These are phyloP conservation scores for Tuber umbilicatum DNA, from an alignment of 495 filamentous ascomycete species.

Conservation along the genomic window DNA sequence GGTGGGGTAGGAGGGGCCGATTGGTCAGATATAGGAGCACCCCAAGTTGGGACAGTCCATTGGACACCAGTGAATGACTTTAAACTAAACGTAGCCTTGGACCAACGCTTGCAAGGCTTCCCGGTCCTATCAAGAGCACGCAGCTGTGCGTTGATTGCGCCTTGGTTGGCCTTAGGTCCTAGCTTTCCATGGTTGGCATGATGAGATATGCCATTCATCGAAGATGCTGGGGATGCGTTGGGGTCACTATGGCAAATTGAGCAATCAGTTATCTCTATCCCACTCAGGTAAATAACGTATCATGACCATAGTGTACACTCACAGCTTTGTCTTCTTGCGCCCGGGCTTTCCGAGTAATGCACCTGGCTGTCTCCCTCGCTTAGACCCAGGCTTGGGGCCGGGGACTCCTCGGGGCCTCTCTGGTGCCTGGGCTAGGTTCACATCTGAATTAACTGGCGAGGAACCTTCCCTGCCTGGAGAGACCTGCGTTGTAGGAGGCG, in stretches of 20 bases:
- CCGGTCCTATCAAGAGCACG: slow-evolving; percentile 86
- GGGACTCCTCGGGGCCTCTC: slow-evolving; percentile 51
- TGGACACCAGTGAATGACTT: slow-evolving; percentile 88
- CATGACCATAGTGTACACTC: slow-evolving; percentile 47
- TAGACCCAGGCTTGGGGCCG: slow-evolving; percentile 57
- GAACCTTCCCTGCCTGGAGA: slow-evolving; percentile 49
- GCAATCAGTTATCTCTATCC: slow-evolving; percentile 33
- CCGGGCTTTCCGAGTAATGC: slow-evolving; percentile 67
- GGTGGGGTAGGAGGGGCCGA: slow-evolving; percentile 30
- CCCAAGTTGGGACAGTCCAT: slow-evolving; percentile 83
- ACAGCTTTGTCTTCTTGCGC: slow-evolving; percentile 90
- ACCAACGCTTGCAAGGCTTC: slow-evolving; percentile 86
- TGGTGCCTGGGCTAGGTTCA: slow-evolving; percentile 44
- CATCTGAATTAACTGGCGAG: slow-evolving; percentile 43
- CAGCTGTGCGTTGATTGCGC: slow-evolving; percentile 93
- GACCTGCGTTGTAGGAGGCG: slow-evolving; percentile 46
- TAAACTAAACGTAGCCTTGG: slow-evolving; percentile 68
- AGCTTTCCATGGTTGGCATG: slow-evolving; percentile 59
- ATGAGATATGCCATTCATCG: slow-evolving; percentile 16
- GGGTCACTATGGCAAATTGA: slow-evolving; percentile 25
- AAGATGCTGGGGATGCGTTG: slow-evolving; percentile 30
- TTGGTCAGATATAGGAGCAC: slow-evolving; percentile 50
- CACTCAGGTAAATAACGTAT: slow-evolving; percentile 37
- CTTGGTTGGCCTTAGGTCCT: slow-evolving; percentile 94
- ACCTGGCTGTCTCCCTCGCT: slow-evolving; percentile 52